Conservation (phyloP, 306 rosid species). For the cucumber (Cucumis sativus) region DNA sequence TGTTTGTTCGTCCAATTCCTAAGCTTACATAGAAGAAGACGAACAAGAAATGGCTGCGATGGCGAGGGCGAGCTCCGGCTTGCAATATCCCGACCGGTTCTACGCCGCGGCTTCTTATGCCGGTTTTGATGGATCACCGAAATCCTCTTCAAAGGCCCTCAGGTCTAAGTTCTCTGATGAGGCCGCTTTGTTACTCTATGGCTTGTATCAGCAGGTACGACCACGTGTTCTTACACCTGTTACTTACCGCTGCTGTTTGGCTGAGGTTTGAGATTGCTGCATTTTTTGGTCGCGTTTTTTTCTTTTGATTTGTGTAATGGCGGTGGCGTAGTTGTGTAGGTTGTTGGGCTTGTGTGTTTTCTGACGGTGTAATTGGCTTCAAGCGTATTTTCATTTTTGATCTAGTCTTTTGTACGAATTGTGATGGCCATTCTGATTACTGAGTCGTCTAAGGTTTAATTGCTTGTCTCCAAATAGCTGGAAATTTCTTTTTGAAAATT, state of each 20-base stretch:
- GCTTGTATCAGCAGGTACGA: slow-evolving; percentile 67
- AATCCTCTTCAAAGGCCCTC: slow-evolving; percentile 63
- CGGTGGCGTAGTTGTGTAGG: background rate
- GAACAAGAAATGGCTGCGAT: slow-evolving; percentile 26
- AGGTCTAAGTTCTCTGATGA: slow-evolving; percentile 72
- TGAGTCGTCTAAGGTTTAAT: background rate
- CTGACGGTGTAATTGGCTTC: background rate
- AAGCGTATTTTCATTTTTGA: background rate
- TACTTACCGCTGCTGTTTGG: background rate
- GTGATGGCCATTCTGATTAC: background rate
- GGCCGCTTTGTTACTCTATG: slow-evolving; percentile 75
- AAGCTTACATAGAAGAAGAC: background rate
- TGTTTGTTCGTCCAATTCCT: background rate
- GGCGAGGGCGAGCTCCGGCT: slow-evolving; percentile 68
- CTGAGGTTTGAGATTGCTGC: background rate
- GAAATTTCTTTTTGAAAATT: background rate
- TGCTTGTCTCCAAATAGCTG: background rate
- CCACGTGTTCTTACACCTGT: background rate
- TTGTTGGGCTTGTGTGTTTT: background rate
- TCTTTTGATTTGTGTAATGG: slow-evolving; percentile 5
- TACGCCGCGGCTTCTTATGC: slow-evolving; percentile 83
- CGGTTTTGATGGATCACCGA: slow-evolving; percentile 76
- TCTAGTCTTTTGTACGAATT: background rate
- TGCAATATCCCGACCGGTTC: slow-evolving; percentile 90
- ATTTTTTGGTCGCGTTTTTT: background rate